Conservation (phyloP, 1,284 basidiomycete genomes). For the Boletus smithii region DNA sequence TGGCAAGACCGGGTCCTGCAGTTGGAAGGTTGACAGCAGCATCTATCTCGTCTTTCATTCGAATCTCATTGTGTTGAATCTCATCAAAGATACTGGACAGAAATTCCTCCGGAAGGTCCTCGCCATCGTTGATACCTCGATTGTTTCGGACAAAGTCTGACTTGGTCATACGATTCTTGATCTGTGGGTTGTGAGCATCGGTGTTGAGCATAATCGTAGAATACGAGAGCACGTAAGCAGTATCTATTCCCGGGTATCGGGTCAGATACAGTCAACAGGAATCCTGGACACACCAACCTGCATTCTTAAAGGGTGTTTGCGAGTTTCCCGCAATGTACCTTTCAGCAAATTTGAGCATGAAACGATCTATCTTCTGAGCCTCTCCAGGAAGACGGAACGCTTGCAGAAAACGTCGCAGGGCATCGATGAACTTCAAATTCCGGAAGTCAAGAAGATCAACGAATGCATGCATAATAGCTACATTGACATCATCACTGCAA, state of each 20-base stretch:
- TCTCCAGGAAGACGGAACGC: constrained; percentile 95
- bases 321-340: constrained; percentile 87
- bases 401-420: constrained; percentile 84
- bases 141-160: constrained; percentile 90
- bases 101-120: constrained; percentile 83
- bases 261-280: constrained; percentile 12
- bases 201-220: constrained; percentile 95
- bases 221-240: constrained; percentile 91
- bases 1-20: constrained; percentile 71
- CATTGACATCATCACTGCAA: constrained; percentile 76
- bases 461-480: constrained; percentile 94
- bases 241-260: constrained; percentile 50
- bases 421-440: constrained; percentile 79
- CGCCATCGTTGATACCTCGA: constrained; percentile 88
- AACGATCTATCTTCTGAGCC: constrained; percentile 97
- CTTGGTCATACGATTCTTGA: constrained; percentile 92
- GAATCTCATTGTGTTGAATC: constrained; percentile 87
- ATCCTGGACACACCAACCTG: constrained; percentile 43
- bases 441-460: constrained; percentile 89
- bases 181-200: constrained; percentile 90
- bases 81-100: constrained; percentile 82
- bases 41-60: constrained; percentile 96
- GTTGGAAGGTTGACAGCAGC: constrained; percentile 45
- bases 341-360: constrained; percentile 97
- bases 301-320: constrained; percentile 79